Evolutionary conservation across 495 filamentous ascomycete genomes (phyloP).

Genomic region (Xylaria bambusicola): DNA sequence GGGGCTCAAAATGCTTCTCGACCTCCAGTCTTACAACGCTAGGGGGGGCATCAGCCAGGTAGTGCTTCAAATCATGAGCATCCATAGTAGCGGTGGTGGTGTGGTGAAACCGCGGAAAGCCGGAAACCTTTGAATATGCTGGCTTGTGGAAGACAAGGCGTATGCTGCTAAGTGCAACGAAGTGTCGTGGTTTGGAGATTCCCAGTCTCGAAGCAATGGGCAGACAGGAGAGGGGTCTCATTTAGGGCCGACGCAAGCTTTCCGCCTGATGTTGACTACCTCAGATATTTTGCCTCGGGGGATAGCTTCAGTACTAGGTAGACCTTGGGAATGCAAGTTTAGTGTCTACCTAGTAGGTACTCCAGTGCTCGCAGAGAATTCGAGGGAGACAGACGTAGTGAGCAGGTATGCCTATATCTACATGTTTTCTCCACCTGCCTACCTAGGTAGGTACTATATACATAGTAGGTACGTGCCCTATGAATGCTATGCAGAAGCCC

Average conservation of each 20-base stretch:
- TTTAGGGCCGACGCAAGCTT: conserved; percentile 19
- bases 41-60: conserved; percentile 87
- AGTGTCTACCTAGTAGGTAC: too few species aligned
- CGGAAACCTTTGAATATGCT: neutral
- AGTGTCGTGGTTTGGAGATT: conserved; percentile 18
- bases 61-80: conserved; percentile 62
- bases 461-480: too few species aligned
- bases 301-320: too few species aligned
- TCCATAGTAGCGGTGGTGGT: conserved; percentile 41
- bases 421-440: too few species aligned
- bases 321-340: too few species aligned
- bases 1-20: conserved; percentile 83
- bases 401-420: too few species aligned
- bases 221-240: conserved; percentile 27
- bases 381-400: too few species aligned
- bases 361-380: too few species aligned
- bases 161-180: conserved; percentile 13
- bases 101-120: conserved; percentile 16
- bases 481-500: too few species aligned
- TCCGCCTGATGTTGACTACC: neutral
- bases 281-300: too few species aligned
- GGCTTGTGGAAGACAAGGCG: neutral
- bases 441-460: too few species aligned
- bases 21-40: conserved; percentile 82
- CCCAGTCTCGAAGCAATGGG: conserved; percentile 28